phyloP scores from a whole-genome alignment of 345 rosid genomes.

The Dimocarpus longan region DNA sequence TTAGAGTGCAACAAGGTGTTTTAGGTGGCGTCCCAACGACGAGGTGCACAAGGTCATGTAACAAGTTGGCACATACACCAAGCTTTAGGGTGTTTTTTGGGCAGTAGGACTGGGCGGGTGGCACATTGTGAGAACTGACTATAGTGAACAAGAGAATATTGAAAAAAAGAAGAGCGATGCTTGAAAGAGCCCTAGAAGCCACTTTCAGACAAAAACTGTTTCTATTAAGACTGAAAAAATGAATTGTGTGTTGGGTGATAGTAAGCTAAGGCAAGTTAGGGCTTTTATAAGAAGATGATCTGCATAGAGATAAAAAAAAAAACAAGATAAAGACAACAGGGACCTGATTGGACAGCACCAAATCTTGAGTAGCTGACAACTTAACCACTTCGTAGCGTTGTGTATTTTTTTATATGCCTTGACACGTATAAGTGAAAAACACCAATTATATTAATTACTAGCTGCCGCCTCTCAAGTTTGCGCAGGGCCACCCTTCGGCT shows the following conservation, averaged over 20 bases:
- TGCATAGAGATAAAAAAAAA: too few relatives aligned
- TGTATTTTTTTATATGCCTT: not conserved
- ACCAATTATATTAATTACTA: too few relatives aligned
- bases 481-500: too few relatives aligned
- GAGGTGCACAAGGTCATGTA: slow-evolving; percentile 16
- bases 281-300: slow-evolving; percentile 18
- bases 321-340: slow-evolving; percentile 15
- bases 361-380: slow-evolving; percentile 15
- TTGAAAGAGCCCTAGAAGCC: slow-evolving; percentile 29
- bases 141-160: slow-evolving; percentile 30
- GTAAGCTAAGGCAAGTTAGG: not conserved
- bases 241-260: not conserved
- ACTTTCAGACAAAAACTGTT: not conserved
- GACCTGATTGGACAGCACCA: slow-evolving; percentile 14
- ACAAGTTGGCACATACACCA: slow-evolving; percentile 18
- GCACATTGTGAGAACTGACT: slow-evolving; percentile 24
- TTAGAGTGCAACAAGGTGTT: slow-evolving; percentile 20
- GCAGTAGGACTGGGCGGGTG: slow-evolving; percentile 11
- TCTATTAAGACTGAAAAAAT: too few relatives aligned
- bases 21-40: slow-evolving; percentile 16
- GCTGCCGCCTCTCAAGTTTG: too few relatives aligned
- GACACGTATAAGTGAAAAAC: not conserved
- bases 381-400: slow-evolving; percentile 22
- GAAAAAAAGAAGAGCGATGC: slow-evolving; percentile 17
- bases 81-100: slow-evolving; percentile 25